Evolutionary conservation across 805 yeast genomes (phyloP), one percentile per base, ranked within the genome.

Genomic region (Helenozyma baotianmanensis): DNA sequence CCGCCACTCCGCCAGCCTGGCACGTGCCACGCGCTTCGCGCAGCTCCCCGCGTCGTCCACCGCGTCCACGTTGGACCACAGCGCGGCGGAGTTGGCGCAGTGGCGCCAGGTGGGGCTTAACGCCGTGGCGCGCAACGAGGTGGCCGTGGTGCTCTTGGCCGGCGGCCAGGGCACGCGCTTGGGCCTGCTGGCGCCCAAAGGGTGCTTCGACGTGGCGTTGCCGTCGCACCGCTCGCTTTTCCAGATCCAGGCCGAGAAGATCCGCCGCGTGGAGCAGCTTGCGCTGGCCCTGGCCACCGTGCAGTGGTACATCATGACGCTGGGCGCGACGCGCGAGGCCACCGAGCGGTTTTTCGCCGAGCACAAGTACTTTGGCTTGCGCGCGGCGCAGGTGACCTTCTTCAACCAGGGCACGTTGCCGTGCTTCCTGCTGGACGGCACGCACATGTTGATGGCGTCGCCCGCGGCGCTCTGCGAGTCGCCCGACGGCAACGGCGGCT

Each of bases 401-500:
- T 92, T 92, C 61, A 82, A 90, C 62, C 99, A 92, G 60, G 98
- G 98, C 14, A 84, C 90, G 2, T 70, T 92, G 43, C 99, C 99
- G 9, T 94, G 97, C 39, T 78, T 92, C 42, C 74, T 76, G 47
- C 46, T 65, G 29, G 74, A 75, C 17, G 98, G 97, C 25, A 53
- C 67, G 14, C 74, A 80, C 50, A 74, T 92, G 45, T 70, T 89
- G 36, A 53, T 87, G 53, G 78, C 76, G 41, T 56, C 77, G 6
- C 64, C 71, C 26, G 52, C 62, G 25, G 60, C 69, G 16, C 70
- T 86, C 23, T 80, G 88, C 17, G 82, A 83, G 50, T 84, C 96
- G 6, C 99, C 99, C 2, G 97, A 92, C 59, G 99, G 99, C 1
- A 92, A 92, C 56, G 99, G 99, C 38, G 99, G 99, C 2, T 68